Evolutionary conservation across 768 basidiomycete genomes (phyloP), one percentile per base, ranked within the genome.

Genomic region (Hypsizygus marmoreus): DNA sequence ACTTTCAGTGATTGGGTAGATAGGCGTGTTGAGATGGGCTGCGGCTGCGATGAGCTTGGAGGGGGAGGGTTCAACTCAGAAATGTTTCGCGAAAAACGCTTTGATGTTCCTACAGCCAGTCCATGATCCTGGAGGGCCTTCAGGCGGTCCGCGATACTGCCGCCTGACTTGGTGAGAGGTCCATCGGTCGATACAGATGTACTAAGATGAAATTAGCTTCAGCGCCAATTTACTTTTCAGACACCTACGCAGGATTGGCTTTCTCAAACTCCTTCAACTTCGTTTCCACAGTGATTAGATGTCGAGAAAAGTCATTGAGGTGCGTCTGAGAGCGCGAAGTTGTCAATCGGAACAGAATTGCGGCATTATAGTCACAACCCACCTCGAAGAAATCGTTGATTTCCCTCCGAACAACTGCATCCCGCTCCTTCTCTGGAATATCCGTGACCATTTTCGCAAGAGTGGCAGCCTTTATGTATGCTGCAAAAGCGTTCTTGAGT

Each of bases 131-230:
- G 77, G 14, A 95, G 67, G 12, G 86, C 81, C 54, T 77, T 81
- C 67, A 93, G 76, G 39, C 93, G 80, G 68, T 92, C 91, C 19
- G 87, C 86, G 47, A 95, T 90, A 39, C 81, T 84, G 5, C 74
- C 81, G n/a, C 82, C 84, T 2, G 77, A 56, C 49, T 74, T 74
- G 41, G 54, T 65, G 31, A 71, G 69, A 12, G 74, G 63, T 28
- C 67, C 75, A 47, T 72, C 67, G n/a, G 44, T 34, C 29, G 59
- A 43, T n/a, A 42, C 33, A 38, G 51, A 45, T 30, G 39, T 49
- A 39, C 64, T 61, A 29, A 8, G 29, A 30, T 43, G 32, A 40
- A 30, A 34, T 52, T 43, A 56, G 47, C 7, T 9, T 14, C 14
- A 16, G 30, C 31, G 36, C 26, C 25, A 43, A 40, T 12, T 10